Conservation (phyloP, 2,329 filamentous ascomycete species). For the Didymella pomorum region DNA sequence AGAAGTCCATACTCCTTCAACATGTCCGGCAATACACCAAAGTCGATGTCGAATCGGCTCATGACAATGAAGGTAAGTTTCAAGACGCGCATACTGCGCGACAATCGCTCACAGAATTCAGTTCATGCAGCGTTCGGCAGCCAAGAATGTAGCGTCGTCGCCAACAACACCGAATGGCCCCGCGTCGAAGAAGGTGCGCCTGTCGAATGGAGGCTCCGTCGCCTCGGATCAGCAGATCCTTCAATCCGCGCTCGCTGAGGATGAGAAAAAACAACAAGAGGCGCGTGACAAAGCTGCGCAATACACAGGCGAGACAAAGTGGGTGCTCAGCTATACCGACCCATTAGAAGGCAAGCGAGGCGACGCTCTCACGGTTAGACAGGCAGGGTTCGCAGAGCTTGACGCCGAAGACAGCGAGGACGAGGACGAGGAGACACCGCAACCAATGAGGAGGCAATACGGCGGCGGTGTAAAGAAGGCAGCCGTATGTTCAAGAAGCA, state of each 20-base stretch:
- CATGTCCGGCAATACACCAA: constrained; percentile 52
- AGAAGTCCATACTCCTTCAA: constrained; percentile 13
- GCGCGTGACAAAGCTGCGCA: constrained; percentile 67
- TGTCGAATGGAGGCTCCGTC: constrained; percentile 53
- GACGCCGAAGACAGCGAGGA: constrained; percentile 53
- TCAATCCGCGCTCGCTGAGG: constrained; percentile 69
- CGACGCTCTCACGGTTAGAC: constrained; percentile 61
- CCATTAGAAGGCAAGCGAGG: constrained; percentile 53
- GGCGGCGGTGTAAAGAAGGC: constrained; percentile 57
- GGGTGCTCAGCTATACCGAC: constrained; percentile 71
- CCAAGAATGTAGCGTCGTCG: constrained; percentile 61
- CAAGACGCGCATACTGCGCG: not conserved
- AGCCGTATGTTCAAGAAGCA: constrained; percentile 24
- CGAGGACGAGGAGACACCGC: constrained; percentile 43
- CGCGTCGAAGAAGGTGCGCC: constrained; percentile 71
- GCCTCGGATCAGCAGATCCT: constrained; percentile 65
- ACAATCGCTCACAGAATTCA: constrained; percentile 40
- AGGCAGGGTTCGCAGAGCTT: constrained; percentile 65
- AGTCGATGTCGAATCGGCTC: constrained; percentile 84
- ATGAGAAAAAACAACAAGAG: constrained; percentile 69
- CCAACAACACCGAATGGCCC: constrained; percentile 61
- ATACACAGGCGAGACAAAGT: constrained; percentile 74
- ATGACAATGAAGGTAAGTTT: constrained; percentile 80
- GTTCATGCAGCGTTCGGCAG: constrained; percentile 91
- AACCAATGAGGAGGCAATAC: constrained; percentile 57